phyloP scores from a whole-genome alignment of 352 stramenopile species.

The Phytophthora sansomeana region DNA sequence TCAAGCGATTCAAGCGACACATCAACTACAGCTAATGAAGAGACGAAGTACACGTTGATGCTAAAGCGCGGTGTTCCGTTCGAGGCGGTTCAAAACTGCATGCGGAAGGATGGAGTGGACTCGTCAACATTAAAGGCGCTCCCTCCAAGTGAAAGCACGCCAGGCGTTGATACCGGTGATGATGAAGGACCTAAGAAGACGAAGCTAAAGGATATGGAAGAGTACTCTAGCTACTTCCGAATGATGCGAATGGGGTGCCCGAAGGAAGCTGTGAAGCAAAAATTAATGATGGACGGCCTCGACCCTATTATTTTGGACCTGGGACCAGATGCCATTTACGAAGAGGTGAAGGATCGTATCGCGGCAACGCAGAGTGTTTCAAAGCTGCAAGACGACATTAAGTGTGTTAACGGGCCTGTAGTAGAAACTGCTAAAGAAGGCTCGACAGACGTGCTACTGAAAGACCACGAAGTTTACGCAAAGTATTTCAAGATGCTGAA shows the following conservation, averaged over 20 bases:
- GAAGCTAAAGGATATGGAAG: constrained; percentile 68
- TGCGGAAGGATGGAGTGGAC: constrained; percentile 71
- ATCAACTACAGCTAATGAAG: constrained; percentile 4
- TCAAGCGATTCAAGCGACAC: constrained; percentile 11
- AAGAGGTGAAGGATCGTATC: constrained; percentile 71
- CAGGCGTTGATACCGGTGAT: background rate
- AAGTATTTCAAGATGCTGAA: constrained; percentile 97
- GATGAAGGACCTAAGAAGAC: constrained; percentile 9
- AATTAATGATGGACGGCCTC: constrained; percentile 92
- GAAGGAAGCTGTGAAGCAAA: constrained; percentile 91
- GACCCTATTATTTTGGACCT: constrained; percentile 75
- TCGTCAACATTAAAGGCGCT: constrained; percentile 41
- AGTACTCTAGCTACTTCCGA: constrained; percentile 92
- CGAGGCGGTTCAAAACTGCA: constrained; percentile 77
- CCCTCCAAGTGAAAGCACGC: background rate
- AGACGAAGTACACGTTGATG: constrained; percentile 72
- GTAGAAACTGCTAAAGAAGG: background rate
- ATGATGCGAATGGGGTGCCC: constrained; percentile 95
- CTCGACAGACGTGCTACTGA: constrained; percentile 35
- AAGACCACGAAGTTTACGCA: constrained; percentile 72
- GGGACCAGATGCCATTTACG: constrained; percentile 64
- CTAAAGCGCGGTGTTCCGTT: constrained; percentile 74
- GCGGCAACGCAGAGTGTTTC: constrained; percentile 24
- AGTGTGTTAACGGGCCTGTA: constrained; percentile 47
- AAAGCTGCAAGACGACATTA: constrained; percentile 74